These are phyloP conservation scores for Stephanodiscus minutulus DNA, from an alignment of 108 stramenopile species.

Conservation along the genomic window DNA sequence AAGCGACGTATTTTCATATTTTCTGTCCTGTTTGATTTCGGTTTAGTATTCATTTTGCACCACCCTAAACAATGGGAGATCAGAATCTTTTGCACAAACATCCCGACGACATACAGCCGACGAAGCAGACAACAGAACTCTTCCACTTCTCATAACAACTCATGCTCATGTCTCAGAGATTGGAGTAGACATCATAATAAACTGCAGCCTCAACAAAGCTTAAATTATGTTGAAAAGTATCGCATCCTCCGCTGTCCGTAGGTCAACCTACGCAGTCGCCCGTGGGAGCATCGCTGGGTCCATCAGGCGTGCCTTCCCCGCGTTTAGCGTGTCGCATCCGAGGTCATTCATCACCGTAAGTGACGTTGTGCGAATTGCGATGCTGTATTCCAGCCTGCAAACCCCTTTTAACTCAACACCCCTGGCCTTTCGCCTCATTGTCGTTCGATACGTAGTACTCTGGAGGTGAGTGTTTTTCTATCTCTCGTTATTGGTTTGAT, in stretches of 20 bases:
- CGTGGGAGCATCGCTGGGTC: neutral
- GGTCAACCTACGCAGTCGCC: neutral
- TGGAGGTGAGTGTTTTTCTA: slow-evolving; percentile 5
- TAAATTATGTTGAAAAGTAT: slow-evolving; percentile 6
- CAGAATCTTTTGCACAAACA: no score
- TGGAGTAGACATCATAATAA: no score
- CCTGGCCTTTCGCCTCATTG: neutral
- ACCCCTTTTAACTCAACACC: neutral
- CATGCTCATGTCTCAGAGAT: no score
- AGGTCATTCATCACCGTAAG: neutral
- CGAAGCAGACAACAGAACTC: no score
- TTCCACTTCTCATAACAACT: no score
- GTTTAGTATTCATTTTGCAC: no score
- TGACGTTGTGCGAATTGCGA: neutral
- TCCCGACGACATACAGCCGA: no score
- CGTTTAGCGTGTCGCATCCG: neutral
- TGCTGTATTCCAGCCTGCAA: neutral
- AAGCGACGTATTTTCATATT: no score
- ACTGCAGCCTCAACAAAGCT: no score
- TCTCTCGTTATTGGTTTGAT: neutral
- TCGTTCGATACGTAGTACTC: slow-evolving; percentile 4
- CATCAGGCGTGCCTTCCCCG: neutral
- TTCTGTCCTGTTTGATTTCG: no score
- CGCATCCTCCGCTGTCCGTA: neutral
- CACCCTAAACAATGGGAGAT: no score